Evolutionary conservation across 345 rosid genomes (phyloP).

Genomic region (Pistacia vera): DNA sequence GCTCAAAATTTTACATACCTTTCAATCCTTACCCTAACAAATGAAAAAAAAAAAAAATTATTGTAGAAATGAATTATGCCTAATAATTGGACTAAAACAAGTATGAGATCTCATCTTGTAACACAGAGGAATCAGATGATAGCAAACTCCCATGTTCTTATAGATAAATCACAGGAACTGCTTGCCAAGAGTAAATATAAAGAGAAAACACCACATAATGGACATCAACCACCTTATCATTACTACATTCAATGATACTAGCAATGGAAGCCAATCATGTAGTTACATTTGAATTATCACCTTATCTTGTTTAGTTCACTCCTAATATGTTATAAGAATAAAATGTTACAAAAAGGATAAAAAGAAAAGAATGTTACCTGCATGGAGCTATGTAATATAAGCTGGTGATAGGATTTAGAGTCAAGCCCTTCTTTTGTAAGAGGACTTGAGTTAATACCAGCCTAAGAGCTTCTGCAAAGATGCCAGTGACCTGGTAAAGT

Average conservation of each 20-base stretch:
- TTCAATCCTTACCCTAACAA: slow-evolving; percentile 3
- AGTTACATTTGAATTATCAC: background rate
- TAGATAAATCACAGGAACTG: background rate
- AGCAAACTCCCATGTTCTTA: background rate
- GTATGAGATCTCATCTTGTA: background rate
- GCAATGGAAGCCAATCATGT: background rate
- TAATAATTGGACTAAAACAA: background rate
- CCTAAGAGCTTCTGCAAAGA: slow-evolving; percentile 95
- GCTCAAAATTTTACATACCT: background rate
- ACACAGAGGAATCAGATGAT: background rate
- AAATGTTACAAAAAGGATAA: slow-evolving; percentile 3
- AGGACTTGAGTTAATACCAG: slow-evolving; percentile 97
- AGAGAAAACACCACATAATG: background rate
- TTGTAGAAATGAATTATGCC: background rate
- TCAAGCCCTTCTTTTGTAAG: slow-evolving; percentile 89
- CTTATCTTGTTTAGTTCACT: background rate
- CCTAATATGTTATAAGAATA: background rate
- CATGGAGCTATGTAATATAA: slow-evolving; percentile 96
- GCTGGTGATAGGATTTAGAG: slow-evolving; percentile 91
- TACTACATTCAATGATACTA: background rate
- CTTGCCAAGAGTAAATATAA: background rate
- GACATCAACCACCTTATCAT: background rate
- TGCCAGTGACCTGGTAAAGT: slow-evolving; percentile 92
- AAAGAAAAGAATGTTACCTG: slow-evolving; percentile 56
- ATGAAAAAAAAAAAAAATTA: background rate